Evolutionary conservation across 2,329 filamentous ascomycete species (phyloP).

Genomic region (Chaetomium globosum): DNA sequence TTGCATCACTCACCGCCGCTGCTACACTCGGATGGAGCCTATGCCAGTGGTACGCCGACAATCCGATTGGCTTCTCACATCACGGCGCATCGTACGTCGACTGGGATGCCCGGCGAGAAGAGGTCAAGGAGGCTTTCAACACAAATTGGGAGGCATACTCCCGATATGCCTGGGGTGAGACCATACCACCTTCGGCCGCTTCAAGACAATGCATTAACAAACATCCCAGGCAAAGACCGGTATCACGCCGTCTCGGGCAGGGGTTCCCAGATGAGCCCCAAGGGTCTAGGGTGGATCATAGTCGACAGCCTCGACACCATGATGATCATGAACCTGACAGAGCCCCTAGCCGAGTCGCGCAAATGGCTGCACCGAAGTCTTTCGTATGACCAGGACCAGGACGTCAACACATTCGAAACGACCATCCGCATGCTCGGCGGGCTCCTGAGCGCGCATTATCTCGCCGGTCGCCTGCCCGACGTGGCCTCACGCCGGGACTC

Average conservation of each 20-base stretch:
- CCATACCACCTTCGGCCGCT: background rate
- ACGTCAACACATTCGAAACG: slow-evolving; percentile 97
- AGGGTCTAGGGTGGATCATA: slow-evolving; percentile 96
- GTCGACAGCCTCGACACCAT: slow-evolving; percentile 93
- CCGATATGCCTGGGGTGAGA: slow-evolving; percentile 87
- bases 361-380: slow-evolving; percentile 84
- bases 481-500: slow-evolving; percentile 77
- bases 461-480: slow-evolving; percentile 77
- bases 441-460: slow-evolving; percentile 86
- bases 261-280: slow-evolving; percentile 79
- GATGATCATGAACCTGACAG: slow-evolving; percentile 97
- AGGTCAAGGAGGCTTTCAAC: slow-evolving; percentile 87
- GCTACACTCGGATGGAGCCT: background rate
- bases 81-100: slow-evolving; percentile 1
- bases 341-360: slow-evolving; percentile 77
- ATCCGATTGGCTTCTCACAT: slow-evolving; percentile 15
- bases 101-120: slow-evolving; percentile 59
- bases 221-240: slow-evolving; percentile 72
- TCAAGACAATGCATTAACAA: background rate
- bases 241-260: slow-evolving; percentile 80
- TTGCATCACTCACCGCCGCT: background rate
- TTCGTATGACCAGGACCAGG: slow-evolving; percentile 86
- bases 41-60: background rate
- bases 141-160: slow-evolving; percentile 92
- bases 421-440: slow-evolving; percentile 98